Conservation (phyloP, 2,329 filamentous ascomycete genomes). For the Sarocladiaceae sp. region DNA sequence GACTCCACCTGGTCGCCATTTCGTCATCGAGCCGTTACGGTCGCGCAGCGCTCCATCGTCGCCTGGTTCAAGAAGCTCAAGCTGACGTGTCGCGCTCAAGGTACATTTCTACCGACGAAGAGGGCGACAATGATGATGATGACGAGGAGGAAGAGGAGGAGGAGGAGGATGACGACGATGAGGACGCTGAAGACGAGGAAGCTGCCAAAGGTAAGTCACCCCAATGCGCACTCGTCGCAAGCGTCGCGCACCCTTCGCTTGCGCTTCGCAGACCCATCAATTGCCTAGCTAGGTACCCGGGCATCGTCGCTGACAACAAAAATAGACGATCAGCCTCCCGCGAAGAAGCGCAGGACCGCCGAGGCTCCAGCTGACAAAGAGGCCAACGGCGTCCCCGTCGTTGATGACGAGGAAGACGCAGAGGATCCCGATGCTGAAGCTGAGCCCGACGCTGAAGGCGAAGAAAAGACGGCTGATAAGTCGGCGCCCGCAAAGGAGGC, state of each 20-base stretch:
- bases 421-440: constrained; percentile 16
- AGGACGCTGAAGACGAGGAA: constrained; percentile 22
- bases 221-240: not conserved
- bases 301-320: not conserved
- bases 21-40: constrained; percentile 2
- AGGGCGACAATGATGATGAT: constrained; percentile 33
- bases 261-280: not conserved
- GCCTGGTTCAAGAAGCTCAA: not conserved
- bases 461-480: constrained; percentile 18
- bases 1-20: not conserved
- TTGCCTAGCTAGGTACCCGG: not conserved
- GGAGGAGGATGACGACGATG: constrained; percentile 30
- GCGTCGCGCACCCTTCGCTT: not conserved
- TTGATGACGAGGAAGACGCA: constrained; percentile 19
- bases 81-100: constrained; percentile 18
- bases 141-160: constrained; percentile 34
- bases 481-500: constrained; percentile 19
- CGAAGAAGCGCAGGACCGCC: constrained; percentile 46
- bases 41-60: constrained; percentile 3
- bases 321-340: constrained; percentile 35
- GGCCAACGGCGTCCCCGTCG: constrained; percentile 20
- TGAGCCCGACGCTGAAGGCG: constrained; percentile 17
- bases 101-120: constrained; percentile 31
- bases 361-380: constrained; percentile 21
- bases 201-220: constrained; percentile 26